Base-by-base conservation (phyloP, 441 rosid genomes). In the Bruguiera hainesii region DNA sequence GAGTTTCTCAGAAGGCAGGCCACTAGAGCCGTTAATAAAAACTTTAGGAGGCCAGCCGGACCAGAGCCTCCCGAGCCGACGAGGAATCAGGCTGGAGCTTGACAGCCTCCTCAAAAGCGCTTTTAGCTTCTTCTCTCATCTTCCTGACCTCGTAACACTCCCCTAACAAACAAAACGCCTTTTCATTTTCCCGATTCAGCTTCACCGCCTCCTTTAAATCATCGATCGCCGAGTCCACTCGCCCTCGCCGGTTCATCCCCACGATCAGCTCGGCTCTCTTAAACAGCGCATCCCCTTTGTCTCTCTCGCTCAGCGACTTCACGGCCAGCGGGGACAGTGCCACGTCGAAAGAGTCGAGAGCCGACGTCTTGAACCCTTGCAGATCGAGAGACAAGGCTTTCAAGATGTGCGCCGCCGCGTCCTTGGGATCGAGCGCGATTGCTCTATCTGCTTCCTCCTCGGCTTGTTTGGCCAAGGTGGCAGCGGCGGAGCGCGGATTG, bases 331-430 rank as follows among this genome's bases (percentile, higher is more conserved):
- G 84, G 13, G 90, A 82, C 65, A 87, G 85, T 33, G 93, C 93
- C 19, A 72, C 68, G 70, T 84, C 80, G 48, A 87, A 66, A 10
- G 93, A 81, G 7, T 85, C 90, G 21, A 87, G 81, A 9, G 87
- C 89, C 48, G 89, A 79, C 66, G 87, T 69, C 61, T 76, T 77
- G 79, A 76, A 81, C 1, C 88, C 88, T 60, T 78, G 89, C 28
- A 83, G 78, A 52, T 87, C 93, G 19, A 87, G 82, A 15, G 84
- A 80, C 13, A 87, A 68, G 21, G 84, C 83, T 67, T 82, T 87
- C 74, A 87, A 75, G 58, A 85, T 87, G 77, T 85, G 81, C 30
- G 83, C 29, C 25, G 89, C 93, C 61, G 89, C 93, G 78, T 87
- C 89, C 42, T 75, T 73, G n/a, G 82, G 81, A 56, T 87, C 81